These are phyloP conservation scores for Suillus ampliporus DNA, from an alignment of 768 basidiomycete genomes.

Conservation along the genomic window DNA sequence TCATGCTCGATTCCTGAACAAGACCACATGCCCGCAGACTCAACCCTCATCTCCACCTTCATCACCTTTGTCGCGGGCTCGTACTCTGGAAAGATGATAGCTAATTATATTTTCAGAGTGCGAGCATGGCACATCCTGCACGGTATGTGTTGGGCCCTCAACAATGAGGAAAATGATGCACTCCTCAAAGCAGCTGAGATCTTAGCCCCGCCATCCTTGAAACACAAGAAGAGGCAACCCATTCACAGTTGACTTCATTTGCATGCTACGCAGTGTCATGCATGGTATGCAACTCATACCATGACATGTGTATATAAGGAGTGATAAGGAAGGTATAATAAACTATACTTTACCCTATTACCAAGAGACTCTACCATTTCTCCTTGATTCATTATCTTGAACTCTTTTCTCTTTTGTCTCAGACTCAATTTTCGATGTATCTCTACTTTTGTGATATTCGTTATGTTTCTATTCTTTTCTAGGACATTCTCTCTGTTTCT, in stretches of 20 bases:
- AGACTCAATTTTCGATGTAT: no score
- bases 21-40: conserved; percentile 14
- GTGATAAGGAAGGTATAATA: no score
- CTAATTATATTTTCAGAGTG: conserved; percentile 19
- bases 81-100: conserved; percentile 15
- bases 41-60: neutral
- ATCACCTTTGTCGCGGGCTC: neutral
- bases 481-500: no score
- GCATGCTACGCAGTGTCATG: fast-evolving
- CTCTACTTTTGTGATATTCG: no score
- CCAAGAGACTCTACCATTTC: no score
- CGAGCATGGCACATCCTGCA: conserved; percentile 33
- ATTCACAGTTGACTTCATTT: neutral
- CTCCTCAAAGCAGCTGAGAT: conserved; percentile 27
- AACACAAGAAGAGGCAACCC: conserved; percentile 21
- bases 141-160: conserved; percentile 19
- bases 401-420: no score
- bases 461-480: no score
- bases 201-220: conserved; percentile 28
- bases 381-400: no score
- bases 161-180: conserved; percentile 27
- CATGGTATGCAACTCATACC: no score
- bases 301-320: no score
- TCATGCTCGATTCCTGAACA: conserved; percentile 15
- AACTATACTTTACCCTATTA: no score